A percentile compares a stretch with the other conserved stretches of the same genome.
Evolutionary conservation across 768 basidiomycete species (phyloP).

Genomic region (Rubroboletus pulcherrimus): DNA sequence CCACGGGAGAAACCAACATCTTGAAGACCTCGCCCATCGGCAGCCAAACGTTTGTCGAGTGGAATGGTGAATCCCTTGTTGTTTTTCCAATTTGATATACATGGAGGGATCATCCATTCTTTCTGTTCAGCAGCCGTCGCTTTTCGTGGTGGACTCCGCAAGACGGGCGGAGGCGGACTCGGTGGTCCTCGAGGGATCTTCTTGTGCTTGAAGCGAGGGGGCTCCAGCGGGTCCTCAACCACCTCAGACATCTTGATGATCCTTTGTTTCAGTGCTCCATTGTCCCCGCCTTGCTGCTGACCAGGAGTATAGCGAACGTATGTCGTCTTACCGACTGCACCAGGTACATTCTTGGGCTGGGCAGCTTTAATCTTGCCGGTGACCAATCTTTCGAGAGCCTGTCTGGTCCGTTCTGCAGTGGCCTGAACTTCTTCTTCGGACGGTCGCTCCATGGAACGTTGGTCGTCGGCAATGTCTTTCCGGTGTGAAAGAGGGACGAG

Average conservation of each 20-base stretch:
- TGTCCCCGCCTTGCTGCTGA: slow-evolving; percentile 65
- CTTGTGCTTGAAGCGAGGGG: slow-evolving; percentile 96
- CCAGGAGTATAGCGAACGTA: slow-evolving; percentile 98
- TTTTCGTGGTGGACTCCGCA: slow-evolving; percentile 93
- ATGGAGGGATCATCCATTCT: slow-evolving; percentile 99
- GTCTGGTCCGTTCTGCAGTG: slow-evolving; percentile 88
- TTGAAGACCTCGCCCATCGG: slow-evolving; percentile 96
- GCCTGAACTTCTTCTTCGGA: slow-evolving; percentile 88
- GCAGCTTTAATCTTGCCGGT: slow-evolving; percentile 98
- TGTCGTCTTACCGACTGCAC: slow-evolving; percentile 73
- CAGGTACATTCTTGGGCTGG: slow-evolving; percentile 93
- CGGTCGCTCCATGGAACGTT: slow-evolving; percentile 82
- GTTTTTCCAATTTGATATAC: slow-evolving; percentile 99
- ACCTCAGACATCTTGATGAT: slow-evolving; percentile 99
- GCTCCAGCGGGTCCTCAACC: slow-evolving; percentile 96
- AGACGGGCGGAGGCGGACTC: slow-evolving; percentile 92
- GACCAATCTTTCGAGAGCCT: slow-evolving; percentile 89
- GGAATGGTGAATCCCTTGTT: slow-evolving; percentile 99
- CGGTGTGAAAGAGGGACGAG: slow-evolving; percentile 89
- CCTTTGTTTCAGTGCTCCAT: slow-evolving; percentile 72
- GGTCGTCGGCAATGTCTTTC: slow-evolving; percentile 77
- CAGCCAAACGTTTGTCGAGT: slow-evolving; percentile 94
- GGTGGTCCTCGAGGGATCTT: slow-evolving; percentile 97
- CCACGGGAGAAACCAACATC: slow-evolving; percentile 59
- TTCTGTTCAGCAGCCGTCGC: slow-evolving; percentile 97